Evolutionary conservation across 1,284 basidiomycete species (phyloP).

Genomic region (Ceratobasidium sp.): DNA sequence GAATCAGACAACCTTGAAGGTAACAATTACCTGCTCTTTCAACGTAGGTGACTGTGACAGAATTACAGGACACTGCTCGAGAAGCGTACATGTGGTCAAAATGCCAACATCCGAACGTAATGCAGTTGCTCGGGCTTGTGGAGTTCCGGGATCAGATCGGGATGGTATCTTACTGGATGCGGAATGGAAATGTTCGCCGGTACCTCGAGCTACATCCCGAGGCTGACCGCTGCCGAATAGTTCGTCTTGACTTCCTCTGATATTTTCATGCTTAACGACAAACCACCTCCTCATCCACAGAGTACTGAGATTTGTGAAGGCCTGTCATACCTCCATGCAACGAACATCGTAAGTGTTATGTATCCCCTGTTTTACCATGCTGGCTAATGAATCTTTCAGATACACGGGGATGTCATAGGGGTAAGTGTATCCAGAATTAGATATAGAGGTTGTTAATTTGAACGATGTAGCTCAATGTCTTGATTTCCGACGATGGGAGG

Average conservation of each 20-base stretch:
- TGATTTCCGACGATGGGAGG: background rate
- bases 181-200: background rate
- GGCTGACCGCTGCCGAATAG: background rate
- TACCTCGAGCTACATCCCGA: background rate
- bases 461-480: background rate
- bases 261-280: background rate
- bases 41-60: too few species aligned
- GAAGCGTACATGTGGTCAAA: background rate
- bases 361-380: background rate
- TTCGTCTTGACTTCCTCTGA: background rate
- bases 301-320: slow-evolving; percentile 1
- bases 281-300: background rate
- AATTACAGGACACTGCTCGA: background rate
- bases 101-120: background rate
- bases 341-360: background rate
- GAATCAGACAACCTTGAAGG: too few species aligned
- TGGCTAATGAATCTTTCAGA: background rate
- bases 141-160: background rate
- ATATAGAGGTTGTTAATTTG: too few species aligned
- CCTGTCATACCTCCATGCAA: background rate
- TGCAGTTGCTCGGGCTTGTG: background rate
- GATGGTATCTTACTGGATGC: background rate
- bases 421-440: background rate
- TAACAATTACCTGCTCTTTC: too few species aligned
- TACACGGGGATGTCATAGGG: slow-evolving; percentile 11